A percentile compares a stretch with the other conserved stretches of the same genome.
phyloP scores from a whole-genome alignment of 306 rosid genomes.

The Lathyrus oleraceus region DNA sequence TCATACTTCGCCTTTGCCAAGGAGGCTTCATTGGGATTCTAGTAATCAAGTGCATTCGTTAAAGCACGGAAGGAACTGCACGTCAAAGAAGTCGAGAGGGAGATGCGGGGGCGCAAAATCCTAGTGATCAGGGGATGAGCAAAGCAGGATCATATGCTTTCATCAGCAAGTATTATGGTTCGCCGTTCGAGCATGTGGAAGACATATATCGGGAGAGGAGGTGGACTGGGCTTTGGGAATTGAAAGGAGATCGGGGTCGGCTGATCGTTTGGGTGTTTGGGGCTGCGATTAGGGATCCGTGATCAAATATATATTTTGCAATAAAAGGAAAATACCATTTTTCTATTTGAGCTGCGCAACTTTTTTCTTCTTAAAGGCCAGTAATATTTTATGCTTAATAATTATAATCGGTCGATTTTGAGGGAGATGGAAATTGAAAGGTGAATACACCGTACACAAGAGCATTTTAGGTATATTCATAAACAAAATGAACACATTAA shows the following conservation, averaged over 20 bases:
- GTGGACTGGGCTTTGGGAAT: constrained; percentile 66
- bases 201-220: constrained; percentile 77
- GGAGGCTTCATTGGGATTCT: constrained; percentile 58
- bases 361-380: not conserved
- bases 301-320: not conserved
- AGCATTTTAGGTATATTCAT: no score
- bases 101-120: constrained; percentile 50
- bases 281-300: constrained; percentile 1
- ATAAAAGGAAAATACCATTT: not conserved
- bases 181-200: constrained; percentile 96
- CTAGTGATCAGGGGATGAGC: constrained; percentile 80
- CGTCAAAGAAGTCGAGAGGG: constrained; percentile 42
- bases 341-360: not conserved
- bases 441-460: no score
- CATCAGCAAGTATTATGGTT: constrained; percentile 78
- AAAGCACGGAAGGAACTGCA: constrained; percentile 38
- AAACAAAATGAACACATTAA: no score
- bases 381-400: not conserved
- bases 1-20: constrained; percentile 61
- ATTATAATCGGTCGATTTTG: not conserved
- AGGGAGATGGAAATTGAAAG: no score
- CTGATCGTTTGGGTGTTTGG: constrained; percentile 37
- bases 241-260: constrained; percentile 38
- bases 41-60: constrained; percentile 50
- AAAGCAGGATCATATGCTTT: constrained; percentile 77